Conservation (phyloP, 176 grass and related monocot species). For the Thinopyrum elongatum region DNA sequence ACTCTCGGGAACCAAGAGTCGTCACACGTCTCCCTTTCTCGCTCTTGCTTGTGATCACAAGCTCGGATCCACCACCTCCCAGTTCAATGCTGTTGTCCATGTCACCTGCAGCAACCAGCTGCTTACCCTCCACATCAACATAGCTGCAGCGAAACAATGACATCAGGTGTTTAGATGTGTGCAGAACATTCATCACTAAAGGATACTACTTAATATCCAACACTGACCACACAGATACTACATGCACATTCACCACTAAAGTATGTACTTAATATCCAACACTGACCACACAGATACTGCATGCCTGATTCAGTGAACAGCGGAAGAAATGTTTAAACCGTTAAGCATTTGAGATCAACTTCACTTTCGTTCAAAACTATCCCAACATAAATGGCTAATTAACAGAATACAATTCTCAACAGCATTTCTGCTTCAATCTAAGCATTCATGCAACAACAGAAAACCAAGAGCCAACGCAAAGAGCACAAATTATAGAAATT, state of each 20-base stretch:
- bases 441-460: conserved; percentile 6
- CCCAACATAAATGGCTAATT: background rate
- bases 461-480: background rate
- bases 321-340: background rate
- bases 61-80: conserved; percentile 75
- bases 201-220: background rate
- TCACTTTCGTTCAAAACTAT: background rate
- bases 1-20: conserved; percentile 79
- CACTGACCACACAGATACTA: background rate
- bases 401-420: background rate
- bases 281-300: no score
- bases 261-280: background rate
- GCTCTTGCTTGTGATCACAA: conserved; percentile 69
- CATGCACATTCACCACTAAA: background rate
- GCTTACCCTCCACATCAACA: conserved; percentile 72
- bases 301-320: background rate
- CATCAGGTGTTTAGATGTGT: background rate
- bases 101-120: conserved; percentile 59
- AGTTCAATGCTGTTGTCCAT: conserved; percentile 53
- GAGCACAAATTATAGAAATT: background rate
- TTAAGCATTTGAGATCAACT: background rate
- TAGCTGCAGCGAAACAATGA: conserved; percentile 47
- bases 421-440: background rate
- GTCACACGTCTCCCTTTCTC: conserved; percentile 54
- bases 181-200: background rate